Conservation (phyloP, 371 early-diverging fungal species). For the Mycotypha africana region DNA sequence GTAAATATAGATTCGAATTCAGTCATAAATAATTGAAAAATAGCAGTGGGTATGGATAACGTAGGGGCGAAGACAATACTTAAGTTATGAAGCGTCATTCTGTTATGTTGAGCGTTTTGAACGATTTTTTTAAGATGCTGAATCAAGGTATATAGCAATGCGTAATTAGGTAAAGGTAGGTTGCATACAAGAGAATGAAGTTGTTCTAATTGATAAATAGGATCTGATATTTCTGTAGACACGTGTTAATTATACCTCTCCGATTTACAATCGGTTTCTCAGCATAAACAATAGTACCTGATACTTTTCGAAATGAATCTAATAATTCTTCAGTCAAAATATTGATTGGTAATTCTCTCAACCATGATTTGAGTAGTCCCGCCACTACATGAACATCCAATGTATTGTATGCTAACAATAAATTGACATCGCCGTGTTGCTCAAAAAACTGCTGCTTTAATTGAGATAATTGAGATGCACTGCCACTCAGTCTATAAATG, state of each 20-base stretch:
- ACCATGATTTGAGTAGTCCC: conserved; percentile 74
- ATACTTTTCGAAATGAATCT: conserved; percentile 41
- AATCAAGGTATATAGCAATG: conserved; percentile 48
- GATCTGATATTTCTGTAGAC: too few species aligned
- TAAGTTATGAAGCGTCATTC: conserved; percentile 67
- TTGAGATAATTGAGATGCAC: conserved; percentile 47
- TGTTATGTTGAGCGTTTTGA: conserved; percentile 48
- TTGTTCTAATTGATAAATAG: too few species aligned
- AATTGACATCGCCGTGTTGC: conserved; percentile 57
- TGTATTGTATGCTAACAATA: conserved; percentile 29
- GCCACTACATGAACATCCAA: conserved; percentile 77
- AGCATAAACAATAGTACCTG: too few species aligned
- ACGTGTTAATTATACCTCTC: too few species aligned
- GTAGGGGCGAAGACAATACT: conserved; percentile 73
- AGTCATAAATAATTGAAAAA: conserved; percentile 57
- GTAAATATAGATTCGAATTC: conserved; percentile 56
- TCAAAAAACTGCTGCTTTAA: conserved; percentile 64
- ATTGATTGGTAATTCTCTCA: conserved; percentile 71
- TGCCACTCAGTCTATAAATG: conserved; percentile 77
- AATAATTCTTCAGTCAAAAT: conserved; percentile 66
- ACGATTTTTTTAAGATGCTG: conserved; percentile 60
- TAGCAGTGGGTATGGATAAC: conserved; percentile 55
- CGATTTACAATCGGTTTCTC: too few species aligned
- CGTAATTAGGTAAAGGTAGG: conserved; percentile 56
- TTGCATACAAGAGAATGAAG: conserved; percentile 44